Evolutionary conservation across 352 stramenopile genomes (phyloP), one percentile per base, ranked within the genome.

Genomic region (Thraustochytrium striatum): DNA sequence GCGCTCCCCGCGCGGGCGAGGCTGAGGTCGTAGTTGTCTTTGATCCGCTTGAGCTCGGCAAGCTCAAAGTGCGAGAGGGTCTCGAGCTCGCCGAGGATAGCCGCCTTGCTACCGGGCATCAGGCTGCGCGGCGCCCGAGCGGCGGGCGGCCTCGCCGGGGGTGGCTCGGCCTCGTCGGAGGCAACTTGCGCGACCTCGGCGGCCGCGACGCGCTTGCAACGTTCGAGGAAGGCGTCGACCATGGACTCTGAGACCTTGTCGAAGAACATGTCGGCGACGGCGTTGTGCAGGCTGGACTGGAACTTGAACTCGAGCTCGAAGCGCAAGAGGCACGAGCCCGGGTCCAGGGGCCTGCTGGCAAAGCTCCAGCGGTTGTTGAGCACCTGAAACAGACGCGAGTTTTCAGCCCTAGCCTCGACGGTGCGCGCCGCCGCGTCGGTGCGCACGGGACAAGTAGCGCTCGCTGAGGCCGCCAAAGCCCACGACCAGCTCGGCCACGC

Each of bases 41-140:
- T 72, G 65, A 75, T 75, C 28, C 65, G 65, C 65, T 61, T 43
- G 7, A 75, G 65, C 52, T 75, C 65, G 0, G 16, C 11, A 16
- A 75, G 44, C 13, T 75, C 65, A 75, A 75, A 75, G 11, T 75
- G 65, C 39, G 65, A 75, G 36, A 75, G 65, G 41, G 65, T 75
- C 21, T 16, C 36, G n/a, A 75, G 47, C 65, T 75, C 65, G 11
- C 65, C 65, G 0, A 75, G 65, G 30, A 75, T 21, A 5, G 21
- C 32, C 5, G 30, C 65, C 50, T 61, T 30, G 21, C 35, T 38
- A 8, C n/a, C 33, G 5, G 53, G 21, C 11, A 33, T 38, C 3
- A n/a, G 19, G 38, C 59, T 16, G 59, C 59, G 59, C 25, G 59
- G 59, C 7, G 59, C 59, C n/a, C n/a, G n/a, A n/a, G n/a, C n/a